Evolutionary conservation across 148 eudicot genomes (phyloP), one percentile per base, ranked within the genome.

Genomic region (Pharnaceum exiguum): DNA sequence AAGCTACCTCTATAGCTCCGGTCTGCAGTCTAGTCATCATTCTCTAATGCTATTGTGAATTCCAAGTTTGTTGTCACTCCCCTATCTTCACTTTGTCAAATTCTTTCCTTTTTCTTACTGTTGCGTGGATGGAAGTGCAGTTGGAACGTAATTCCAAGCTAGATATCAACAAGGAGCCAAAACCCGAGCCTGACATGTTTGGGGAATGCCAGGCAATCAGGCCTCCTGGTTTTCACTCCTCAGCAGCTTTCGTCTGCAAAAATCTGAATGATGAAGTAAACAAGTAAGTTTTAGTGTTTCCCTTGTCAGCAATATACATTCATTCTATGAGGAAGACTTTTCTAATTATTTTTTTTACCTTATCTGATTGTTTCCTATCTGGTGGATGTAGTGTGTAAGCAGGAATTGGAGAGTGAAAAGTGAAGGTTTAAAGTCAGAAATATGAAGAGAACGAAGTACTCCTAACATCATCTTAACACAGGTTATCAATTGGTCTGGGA

Each of bases 361-460:
- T 46, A 25, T 19, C 3, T 19, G 16, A n/a, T n/a, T n/a, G 10
- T 16, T 11, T 7, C 17, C 25, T 15, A 26, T 26, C 2, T 58
- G 19, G 17, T 38, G 38, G 18, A 36, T 45, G 37, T 42, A 66
- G 56, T 26, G 38, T 66, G 19, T 24, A 26, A 12, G 55, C 18
- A 26, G 1, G 18, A 46, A 19, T 22, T n/a, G n/a, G n/a, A n/a
- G 3, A 35, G 55, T 46, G 52, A 47, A 46, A 39, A 10, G 15
- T 56, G 48, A 37, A 56, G 61, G 33, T 56, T 51, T 11, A 24
- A 28, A 58, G 62, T 2, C 49, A 28, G 51, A 29, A 28, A 23
- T 21, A 11, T 58, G 39, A 44, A 43, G 44, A 58, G 39, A 16
- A 44, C n/a, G n/a, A n/a, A n/a, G n/a, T n/a, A n/a, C n/a, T n/a